Conservation (phyloP, 441 rosid species). For the Erodium texanum region DNA sequence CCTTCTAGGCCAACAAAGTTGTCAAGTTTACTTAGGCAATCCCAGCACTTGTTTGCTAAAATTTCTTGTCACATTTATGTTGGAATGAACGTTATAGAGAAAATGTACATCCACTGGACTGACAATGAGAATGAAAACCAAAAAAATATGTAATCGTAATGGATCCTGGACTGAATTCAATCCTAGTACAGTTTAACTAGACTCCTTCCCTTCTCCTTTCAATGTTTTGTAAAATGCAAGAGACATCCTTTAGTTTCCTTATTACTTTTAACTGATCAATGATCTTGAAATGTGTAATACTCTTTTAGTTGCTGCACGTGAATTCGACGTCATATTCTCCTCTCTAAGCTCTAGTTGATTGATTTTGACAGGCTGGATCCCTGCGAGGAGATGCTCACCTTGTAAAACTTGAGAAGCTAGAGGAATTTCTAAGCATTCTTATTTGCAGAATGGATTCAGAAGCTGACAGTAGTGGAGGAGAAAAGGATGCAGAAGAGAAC, state of each 20-base stretch:
- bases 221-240: background rate
- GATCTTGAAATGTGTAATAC: background rate
- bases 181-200: background rate
- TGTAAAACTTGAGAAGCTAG: conserved; percentile 53
- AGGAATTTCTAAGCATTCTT: conserved; percentile 54
- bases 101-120: background rate
- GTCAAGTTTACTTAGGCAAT: too few species aligned
- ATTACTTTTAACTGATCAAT: background rate
- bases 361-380: conserved; percentile 50
- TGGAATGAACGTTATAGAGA: background rate
- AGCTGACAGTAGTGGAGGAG: conserved; percentile 27
- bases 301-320: background rate
- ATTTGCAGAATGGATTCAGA: conserved; percentile 38
- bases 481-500: conserved; percentile 40
- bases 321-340: background rate
- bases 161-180: background rate
- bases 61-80: too few species aligned
- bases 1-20: background rate
- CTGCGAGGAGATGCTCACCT: conserved; percentile 45
- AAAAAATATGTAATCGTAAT: too few species aligned
- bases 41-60: too few species aligned
- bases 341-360: background rate
- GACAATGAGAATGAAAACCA: too few species aligned
- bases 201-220: background rate
- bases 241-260: background rate